Evolutionary conservation across 768 basidiomycete genomes (phyloP).

Genomic region (Collybia nuda): DNA sequence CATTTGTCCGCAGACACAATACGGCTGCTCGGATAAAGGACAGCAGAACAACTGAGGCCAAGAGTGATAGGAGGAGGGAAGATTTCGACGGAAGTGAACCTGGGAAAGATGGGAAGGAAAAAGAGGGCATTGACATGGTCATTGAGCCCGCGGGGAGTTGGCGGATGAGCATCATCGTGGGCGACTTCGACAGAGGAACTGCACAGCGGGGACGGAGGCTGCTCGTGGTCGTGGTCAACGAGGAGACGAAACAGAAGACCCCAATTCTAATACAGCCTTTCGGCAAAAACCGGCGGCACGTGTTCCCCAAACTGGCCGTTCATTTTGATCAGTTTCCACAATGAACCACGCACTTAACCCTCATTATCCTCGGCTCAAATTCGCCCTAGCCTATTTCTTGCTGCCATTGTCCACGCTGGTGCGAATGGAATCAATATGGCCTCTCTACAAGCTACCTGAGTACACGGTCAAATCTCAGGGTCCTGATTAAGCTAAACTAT

Average conservation of each 20-base stretch:
- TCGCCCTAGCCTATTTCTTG: background rate
- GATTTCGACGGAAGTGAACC: slow-evolving; percentile 21
- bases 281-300: slow-evolving; percentile 14
- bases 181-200: slow-evolving; percentile 15
- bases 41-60: slow-evolving; percentile 25
- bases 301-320: background rate
- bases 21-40: slow-evolving; percentile 19
- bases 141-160: slow-evolving; percentile 18
- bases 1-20: slow-evolving; percentile 9
- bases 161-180: slow-evolving; percentile 22
- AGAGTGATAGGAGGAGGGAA: slow-evolving; percentile 23
- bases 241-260: slow-evolving; percentile 1
- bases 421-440: no score
- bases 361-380: background rate
- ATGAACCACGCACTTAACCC: background rate
- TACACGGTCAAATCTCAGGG: no score
- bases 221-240: slow-evolving; percentile 19
- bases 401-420: no score
- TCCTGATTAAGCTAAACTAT: no score
- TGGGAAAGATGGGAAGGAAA: slow-evolving; percentile 13
- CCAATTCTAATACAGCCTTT: slow-evolving; percentile 13
- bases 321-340: background rate
- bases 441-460: no score
- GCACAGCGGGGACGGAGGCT: slow-evolving; percentile 16
- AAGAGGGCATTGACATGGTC: slow-evolving; percentile 10